Evolutionary conservation across 2,329 filamentous ascomycete genomes (phyloP).

Genomic region (Cladophialophora carrionii): DNA sequence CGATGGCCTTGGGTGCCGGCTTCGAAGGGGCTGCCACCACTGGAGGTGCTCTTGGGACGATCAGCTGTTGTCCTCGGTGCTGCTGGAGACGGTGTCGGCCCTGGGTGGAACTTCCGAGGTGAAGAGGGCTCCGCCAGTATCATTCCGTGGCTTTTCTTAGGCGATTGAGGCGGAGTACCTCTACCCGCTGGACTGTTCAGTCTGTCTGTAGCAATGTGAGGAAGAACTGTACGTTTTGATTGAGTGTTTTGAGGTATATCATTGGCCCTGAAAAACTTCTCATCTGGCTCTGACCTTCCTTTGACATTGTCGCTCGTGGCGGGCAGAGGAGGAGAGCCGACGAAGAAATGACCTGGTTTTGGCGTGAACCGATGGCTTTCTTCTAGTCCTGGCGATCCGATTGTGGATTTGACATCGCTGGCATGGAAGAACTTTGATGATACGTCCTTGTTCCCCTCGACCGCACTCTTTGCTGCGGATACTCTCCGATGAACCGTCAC

Average conservation of each 20-base stretch:
- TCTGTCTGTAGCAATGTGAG: slow-evolving; percentile 13
- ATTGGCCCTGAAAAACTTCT: slow-evolving; percentile 70
- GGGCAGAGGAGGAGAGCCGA: slow-evolving; percentile 23
- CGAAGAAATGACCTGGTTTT: slow-evolving; percentile 41
- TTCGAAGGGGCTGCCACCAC: not conserved
- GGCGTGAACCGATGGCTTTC: slow-evolving; percentile 37
- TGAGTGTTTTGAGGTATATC: slow-evolving; percentile 57
- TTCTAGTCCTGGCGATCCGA: slow-evolving; percentile 45
- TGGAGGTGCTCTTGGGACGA: slow-evolving; percentile 25
- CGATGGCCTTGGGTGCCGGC: slow-evolving; percentile 17
- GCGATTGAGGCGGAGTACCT: slow-evolving; percentile 26
- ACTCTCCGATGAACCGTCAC: slow-evolving; percentile 37
- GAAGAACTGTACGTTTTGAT: slow-evolving; percentile 19
- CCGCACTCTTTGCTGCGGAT: slow-evolving; percentile 46
- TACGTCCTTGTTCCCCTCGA: slow-evolving; percentile 43
- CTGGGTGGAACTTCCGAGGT: slow-evolving; percentile 20
- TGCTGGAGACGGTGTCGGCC: slow-evolving; percentile 12
- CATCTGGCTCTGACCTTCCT: slow-evolving; percentile 53
- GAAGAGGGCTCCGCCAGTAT: slow-evolving; percentile 18
- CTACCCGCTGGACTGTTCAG: not conserved
- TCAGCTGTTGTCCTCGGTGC: slow-evolving; percentile 17
- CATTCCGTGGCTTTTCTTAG: slow-evolving; percentile 14
- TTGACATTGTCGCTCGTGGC: slow-evolving; percentile 6
- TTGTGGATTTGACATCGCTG: slow-evolving; percentile 67
- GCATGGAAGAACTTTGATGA: slow-evolving; percentile 86